Conservation (phyloP, 768 basidiomycete genomes). For the Lactarius evosmus region DNA sequence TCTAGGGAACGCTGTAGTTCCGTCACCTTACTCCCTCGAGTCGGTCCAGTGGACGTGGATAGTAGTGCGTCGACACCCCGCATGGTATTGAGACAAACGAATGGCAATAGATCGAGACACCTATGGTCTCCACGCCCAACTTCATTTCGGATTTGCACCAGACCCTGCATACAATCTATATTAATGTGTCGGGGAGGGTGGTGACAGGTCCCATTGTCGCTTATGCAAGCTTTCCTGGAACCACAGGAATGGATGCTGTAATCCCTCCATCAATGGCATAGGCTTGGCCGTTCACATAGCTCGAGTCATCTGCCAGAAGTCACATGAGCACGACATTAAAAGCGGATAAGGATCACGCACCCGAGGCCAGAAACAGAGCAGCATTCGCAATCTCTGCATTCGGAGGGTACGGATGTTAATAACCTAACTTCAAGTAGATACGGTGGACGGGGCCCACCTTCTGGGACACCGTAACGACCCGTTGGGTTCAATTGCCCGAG, state of each 20-base stretch:
- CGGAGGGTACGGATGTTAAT: conserved; percentile 6
- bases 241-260: conserved; percentile 72
- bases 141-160: not conserved
- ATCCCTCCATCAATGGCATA: conserved; percentile 86
- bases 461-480: conserved; percentile 75
- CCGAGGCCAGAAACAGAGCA: conserved; percentile 84
- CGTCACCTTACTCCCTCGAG: not conserved
- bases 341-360: conserved; percentile 38
- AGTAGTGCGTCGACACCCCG: not conserved
- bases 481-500: conserved; percentile 84
- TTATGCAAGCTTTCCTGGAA: conserved; percentile 70
- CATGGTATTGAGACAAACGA: not conserved
- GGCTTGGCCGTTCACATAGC: conserved; percentile 89
- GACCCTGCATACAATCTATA: not conserved
- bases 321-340: not conserved
- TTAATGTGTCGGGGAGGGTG: no score
- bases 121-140: not conserved
- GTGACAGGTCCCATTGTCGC: not conserved
- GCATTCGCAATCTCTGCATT: conserved; percentile 78
- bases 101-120: no score
- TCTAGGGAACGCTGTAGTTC: no score
- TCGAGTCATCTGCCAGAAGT: conserved; percentile 64
- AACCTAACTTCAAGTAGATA: conserved; percentile 2
- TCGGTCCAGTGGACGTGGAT: not conserved
- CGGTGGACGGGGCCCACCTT: conserved; percentile 48